phyloP scores from a whole-genome alignment of 1,284 basidiomycete genomes.

The Trametes versicolor region DNA sequence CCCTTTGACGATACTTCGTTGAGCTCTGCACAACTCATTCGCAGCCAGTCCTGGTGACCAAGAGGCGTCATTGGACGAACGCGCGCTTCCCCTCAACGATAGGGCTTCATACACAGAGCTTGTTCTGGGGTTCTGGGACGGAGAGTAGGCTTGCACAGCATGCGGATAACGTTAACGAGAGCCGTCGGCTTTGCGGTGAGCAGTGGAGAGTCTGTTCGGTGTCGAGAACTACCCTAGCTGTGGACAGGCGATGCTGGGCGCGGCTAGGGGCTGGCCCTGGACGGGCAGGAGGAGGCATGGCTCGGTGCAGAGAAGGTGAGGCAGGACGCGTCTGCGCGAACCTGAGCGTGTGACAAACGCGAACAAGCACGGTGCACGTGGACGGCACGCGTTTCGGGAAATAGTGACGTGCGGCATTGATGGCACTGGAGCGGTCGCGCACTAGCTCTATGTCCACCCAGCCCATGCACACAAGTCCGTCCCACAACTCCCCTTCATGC shows the following conservation, averaged over 20 bases:
- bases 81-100: background rate
- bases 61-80: background rate
- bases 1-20: slow-evolving; percentile 11
- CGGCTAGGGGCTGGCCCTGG: slow-evolving; percentile 6
- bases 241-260: background rate
- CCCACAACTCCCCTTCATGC: slow-evolving; percentile 34
- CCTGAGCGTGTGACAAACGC: slow-evolving; percentile 7
- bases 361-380: slow-evolving; percentile 24
- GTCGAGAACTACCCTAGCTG: background rate
- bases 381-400: slow-evolving; percentile 25
- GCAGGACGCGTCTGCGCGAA: slow-evolving; percentile 14
- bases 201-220: background rate
- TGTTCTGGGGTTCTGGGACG: background rate
- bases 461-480: slow-evolving; percentile 23
- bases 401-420: slow-evolving; percentile 30
- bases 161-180: background rate
- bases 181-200: background rate
- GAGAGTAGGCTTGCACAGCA: background rate
- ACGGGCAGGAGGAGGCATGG: slow-evolving; percentile 6
- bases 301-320: background rate
- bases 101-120: background rate
- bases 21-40: background rate
- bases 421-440: slow-evolving; percentile 28
- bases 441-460: slow-evolving; percentile 30
- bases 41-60: background rate